Conservation (phyloP, 1,284 basidiomycete species). For the Sanguinoderma infundibulare region DNA sequence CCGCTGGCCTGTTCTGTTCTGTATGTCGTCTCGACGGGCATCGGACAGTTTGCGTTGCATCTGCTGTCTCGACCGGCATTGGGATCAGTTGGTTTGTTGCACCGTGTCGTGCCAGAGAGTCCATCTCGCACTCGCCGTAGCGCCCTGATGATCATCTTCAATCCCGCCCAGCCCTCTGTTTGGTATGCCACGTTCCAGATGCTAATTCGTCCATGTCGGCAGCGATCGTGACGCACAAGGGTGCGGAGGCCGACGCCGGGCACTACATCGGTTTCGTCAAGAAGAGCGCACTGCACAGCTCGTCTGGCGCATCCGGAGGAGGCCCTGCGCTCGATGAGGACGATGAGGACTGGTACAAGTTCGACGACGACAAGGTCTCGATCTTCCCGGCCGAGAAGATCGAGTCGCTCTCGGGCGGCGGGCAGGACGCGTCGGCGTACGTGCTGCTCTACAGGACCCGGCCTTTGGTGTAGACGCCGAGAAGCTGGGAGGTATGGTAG, state of each 20-base stretch:
- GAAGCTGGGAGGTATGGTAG: background rate
- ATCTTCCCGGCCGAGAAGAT: constrained; percentile 85
- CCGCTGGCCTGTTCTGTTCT: background rate
- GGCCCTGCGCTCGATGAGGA: constrained; percentile 45
- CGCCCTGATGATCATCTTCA: background rate
- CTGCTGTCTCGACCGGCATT: background rate
- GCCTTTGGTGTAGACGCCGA: constrained; percentile 18
- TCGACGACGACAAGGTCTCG: constrained; percentile 91
- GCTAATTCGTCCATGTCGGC: background rate
- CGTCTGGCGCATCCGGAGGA: constrained; percentile 5
- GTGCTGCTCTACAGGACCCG: constrained; percentile 82
- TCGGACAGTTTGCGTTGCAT: too few relatives aligned
- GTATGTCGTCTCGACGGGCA: background rate
- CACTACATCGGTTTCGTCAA: constrained; percentile 94
- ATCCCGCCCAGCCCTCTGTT: too few relatives aligned
- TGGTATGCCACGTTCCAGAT: background rate
- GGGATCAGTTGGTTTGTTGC: background rate
- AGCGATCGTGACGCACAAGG: constrained; percentile 98
- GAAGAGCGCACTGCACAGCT: constrained; percentile 65
- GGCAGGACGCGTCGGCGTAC: constrained; percentile 84
- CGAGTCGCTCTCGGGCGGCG: constrained; percentile 85
- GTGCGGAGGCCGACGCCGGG: constrained; percentile 90
- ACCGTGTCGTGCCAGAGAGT: background rate
- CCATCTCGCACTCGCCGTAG: background rate
- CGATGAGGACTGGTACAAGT: constrained; percentile 88